A percentile compares a stretch with the other conserved stretches of the same genome.
Evolutionary conservation across 75 land plant species (phyloP).

Genomic region (Chamaecyparis obtusa): DNA sequence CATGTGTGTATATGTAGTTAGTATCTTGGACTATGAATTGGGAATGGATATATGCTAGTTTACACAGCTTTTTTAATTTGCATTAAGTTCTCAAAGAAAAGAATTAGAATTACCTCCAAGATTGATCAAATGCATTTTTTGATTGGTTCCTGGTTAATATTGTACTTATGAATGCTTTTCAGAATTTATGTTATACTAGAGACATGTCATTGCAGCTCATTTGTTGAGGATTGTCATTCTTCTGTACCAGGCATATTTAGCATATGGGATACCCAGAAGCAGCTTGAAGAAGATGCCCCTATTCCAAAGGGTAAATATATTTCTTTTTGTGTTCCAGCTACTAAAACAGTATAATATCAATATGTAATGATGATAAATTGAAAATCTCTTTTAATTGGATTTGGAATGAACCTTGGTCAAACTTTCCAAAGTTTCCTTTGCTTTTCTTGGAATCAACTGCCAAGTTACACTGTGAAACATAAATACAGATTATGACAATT

Average conservation of each 20-base stretch:
- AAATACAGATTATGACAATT: background rate
- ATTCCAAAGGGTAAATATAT: conserved; percentile 74
- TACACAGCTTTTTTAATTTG: background rate
- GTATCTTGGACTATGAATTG: background rate
- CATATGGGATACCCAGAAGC: conserved; percentile 74
- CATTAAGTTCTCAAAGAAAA: background rate
- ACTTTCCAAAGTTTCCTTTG: background rate
- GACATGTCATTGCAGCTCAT: background rate
- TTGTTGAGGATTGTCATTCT: background rate
- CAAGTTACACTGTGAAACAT: background rate
- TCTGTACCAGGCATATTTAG: conserved; percentile 80
- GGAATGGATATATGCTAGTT: background rate
- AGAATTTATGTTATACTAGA: conserved; percentile 7
- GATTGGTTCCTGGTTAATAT: background rate
- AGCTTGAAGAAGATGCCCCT: conserved; percentile 68
- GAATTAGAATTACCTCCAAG: background rate
- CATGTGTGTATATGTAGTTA: conserved; percentile 55
- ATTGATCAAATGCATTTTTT: background rate
- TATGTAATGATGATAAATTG: background rate
- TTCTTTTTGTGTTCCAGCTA: background rate
- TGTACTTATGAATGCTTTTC: background rate
- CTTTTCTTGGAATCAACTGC: background rate
- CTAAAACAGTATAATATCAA: background rate
- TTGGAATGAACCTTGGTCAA: background rate
- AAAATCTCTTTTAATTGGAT: background rate